Evolutionary conservation across 768 basidiomycete genomes (phyloP), one percentile per base, ranked within the genome.

Genomic region (Cytidiella melzeri): DNA sequence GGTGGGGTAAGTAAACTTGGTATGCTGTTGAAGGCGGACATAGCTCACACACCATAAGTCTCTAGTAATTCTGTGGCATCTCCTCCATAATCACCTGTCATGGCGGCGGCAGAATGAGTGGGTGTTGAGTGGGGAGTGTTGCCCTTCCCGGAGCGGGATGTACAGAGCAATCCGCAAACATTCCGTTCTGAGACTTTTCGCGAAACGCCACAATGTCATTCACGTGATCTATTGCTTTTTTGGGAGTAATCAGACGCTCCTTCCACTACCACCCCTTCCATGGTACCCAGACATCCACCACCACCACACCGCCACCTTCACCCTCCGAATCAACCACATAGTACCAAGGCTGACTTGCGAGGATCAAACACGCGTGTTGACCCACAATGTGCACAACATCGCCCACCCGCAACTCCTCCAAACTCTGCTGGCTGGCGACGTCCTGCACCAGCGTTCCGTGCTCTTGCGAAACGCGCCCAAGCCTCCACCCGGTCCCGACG

Each of bases 11-110:
- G n/a, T n/a, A n/a, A n/a, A n/a, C n/a, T n/a, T n/a, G n/a, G n/a
- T n/a, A n/a, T n/a, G n/a, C n/a, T n/a, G n/a, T n/a, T n/a, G n/a
- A n/a, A n/a, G n/a, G n/a, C n/a, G n/a, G n/a, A n/a, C 34, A 52
- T 18, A 3, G 43, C 27, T 25, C 24, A 60, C 76, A 47, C 28
- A 92, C 93, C 93, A 67, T 97, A 97, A 54, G 92, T 92, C 69
- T 96, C 93, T 57, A 94, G 66, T 43, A 97, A 80, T 66, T 97
- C 93, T 47, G 93, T 95, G 11, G 87, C 91, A 59, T 92, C 92
- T 43, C 73, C 77, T 44, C 87, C 77, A 67, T 81, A 86, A 59
- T 87, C 83, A 64, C 77, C 72, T 58, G 51, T 43, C 55, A 53
- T 55, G 26, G 27, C 48, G 48, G 37, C 18, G 25, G 36, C 18